Evolutionary conservation across 768 basidiomycete species (phyloP).

Genomic region (Boletellus emodensis): DNA sequence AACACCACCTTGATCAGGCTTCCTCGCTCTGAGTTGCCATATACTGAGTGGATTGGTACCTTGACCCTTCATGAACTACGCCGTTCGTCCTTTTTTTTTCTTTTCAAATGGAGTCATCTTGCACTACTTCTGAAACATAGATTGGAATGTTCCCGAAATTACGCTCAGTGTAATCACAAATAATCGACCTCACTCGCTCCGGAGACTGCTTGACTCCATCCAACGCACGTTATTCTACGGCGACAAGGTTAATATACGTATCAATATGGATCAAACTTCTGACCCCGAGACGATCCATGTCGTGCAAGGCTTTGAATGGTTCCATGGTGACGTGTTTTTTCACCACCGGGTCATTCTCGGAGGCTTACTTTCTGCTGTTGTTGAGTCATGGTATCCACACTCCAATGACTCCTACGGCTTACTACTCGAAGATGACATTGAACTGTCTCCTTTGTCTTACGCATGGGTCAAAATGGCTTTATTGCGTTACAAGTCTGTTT

Average conservation of each 20-base stretch:
- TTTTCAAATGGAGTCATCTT: conserved; percentile 8
- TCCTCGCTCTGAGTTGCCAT: conserved; percentile 45
- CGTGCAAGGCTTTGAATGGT: conserved; percentile 53
- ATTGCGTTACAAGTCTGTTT: conserved; percentile 62
- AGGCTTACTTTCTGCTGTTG: conserved; percentile 76
- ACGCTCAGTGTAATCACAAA: conserved; percentile 77
- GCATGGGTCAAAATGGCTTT: conserved; percentile 83
- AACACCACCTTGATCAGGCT: conserved; percentile 40
- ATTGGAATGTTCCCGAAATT: conserved; percentile 68
- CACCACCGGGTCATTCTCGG: conserved; percentile 76
- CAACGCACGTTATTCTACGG: conserved; percentile 59
- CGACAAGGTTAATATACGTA: conserved; percentile 56
- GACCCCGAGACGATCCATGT: conserved; percentile 56
- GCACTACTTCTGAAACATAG: conserved; percentile 35
- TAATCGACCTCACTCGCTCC: conserved; percentile 66
- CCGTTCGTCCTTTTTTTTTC: conserved; percentile 13
- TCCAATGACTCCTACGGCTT: conserved; percentile 72
- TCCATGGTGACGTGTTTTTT: conserved; percentile 52
- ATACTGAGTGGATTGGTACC: conserved; percentile 60
- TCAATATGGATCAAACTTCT: conserved; percentile 76
- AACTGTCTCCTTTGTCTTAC: conserved; percentile 80
- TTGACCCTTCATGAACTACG: conserved; percentile 49
- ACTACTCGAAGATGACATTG: conserved; percentile 82
- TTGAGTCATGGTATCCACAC: conserved; percentile 86
- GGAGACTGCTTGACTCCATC: conserved; percentile 63